Base-by-base conservation (phyloP, 1,139 yeast genomes). In the Nadsonia starkeyi-henricii region DNA sequence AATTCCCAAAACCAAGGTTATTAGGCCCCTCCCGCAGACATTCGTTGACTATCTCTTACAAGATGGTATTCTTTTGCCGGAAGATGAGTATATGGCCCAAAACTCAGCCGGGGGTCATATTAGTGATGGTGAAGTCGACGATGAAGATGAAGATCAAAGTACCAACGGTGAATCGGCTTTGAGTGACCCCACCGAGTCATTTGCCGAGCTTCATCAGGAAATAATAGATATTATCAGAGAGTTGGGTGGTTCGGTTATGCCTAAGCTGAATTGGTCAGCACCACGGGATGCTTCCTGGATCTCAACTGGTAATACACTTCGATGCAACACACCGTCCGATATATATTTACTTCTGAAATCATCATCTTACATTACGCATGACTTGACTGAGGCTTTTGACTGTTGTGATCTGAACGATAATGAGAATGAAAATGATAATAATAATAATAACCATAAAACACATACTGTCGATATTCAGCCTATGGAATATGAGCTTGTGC, bases 261-360 rank as follows among this genome's bases (percentile, higher is more conserved):
- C 97, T 1, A 91, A 91, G 60, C 69, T 91, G 55, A 91, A 91
- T 67, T 91, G 98, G 98, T 85, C 96, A 0, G 83, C 96, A 1
- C 98, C 99, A 1, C 82, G 81, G 58, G 99, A 91, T 64, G 86
- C 97, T 7, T 75, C 79, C 1, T 91, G 98, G 98, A 89, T 91
- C 33, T 68, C 85, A 59, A 75, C 93, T 1, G 81, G 84, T 39
- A 83, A 85, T 57, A 73, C 85, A 3, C 75, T 84, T 71, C 74
- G 77, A 58, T 88, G 97, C 59, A 71, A 67, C 17, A 72, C 72
- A 37, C 78, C 82, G 0, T 74, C 80, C 43, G 99, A 91, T 55
- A 66, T 91, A 0, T 89, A 88, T 55, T 64, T 91, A 49, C 66
- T 91, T 17, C 65, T 93, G 48, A 91, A 91, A 57, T 79, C 95